Evolutionary conservation across 129 eudicot species (phyloP).

Genomic region (Arctium minus): DNA sequence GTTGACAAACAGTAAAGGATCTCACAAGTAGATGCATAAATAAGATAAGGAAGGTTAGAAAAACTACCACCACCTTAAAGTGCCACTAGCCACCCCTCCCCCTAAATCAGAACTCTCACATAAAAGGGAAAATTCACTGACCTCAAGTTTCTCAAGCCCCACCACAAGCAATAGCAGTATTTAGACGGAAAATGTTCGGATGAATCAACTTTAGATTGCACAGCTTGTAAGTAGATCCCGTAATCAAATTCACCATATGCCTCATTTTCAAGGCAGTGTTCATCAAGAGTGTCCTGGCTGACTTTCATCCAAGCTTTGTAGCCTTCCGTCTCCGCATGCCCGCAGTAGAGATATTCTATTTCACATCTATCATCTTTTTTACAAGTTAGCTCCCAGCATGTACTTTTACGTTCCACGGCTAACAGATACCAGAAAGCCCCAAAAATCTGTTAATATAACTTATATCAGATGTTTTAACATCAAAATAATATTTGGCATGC

Average conservation of each 20-base stretch:
- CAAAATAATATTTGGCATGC: neutral
- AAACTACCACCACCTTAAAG: too few species aligned
- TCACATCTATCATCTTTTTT: constrained; percentile 40
- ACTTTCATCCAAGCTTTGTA: constrained; percentile 48
- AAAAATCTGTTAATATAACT: constrained; percentile 50
- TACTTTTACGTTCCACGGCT: constrained; percentile 77
- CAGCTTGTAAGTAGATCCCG: constrained; percentile 73
- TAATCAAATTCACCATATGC: constrained; percentile 45
- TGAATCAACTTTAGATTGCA: constrained; percentile 59
- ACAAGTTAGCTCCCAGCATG: constrained; percentile 84
- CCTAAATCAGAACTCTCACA: neutral
- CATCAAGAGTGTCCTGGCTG: constrained; percentile 39
- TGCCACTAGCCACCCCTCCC: neutral
- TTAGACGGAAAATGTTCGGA: constrained; percentile 60
- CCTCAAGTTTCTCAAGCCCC: constrained; percentile 96
- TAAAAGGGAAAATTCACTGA: constrained; percentile 12
- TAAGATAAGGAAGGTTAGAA: neutral
- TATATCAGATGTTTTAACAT: neutral
- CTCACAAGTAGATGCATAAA: neutral
- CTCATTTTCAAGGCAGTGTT: constrained; percentile 48
- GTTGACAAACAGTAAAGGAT: neutral
- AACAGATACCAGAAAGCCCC: constrained; percentile 96
- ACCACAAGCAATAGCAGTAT: constrained; percentile 89
- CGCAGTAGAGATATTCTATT: constrained; percentile 53
- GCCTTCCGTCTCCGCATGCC: constrained; percentile 21